These are phyloP conservation scores for Chrysoporthe deuterocubensis DNA, from an alignment of 2,329 filamentous ascomycete species.

Conservation along the genomic window DNA sequence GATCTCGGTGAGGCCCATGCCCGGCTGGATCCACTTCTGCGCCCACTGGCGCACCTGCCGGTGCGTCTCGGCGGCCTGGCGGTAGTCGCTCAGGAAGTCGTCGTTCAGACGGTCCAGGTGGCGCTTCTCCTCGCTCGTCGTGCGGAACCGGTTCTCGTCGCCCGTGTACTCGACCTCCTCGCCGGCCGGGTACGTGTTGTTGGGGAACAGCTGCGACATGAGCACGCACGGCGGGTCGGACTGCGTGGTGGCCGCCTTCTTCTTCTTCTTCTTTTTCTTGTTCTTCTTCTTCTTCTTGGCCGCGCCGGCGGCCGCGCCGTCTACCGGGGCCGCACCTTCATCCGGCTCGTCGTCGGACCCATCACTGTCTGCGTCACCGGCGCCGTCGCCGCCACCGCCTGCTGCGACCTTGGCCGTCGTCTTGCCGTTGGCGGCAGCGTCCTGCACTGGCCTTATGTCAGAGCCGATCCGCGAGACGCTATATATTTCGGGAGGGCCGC, in stretches of 20 bases:
- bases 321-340: slow-evolving; percentile 43
- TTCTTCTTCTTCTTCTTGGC: slow-evolving; percentile 84
- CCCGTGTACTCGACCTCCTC: slow-evolving; percentile 74
- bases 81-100: slow-evolving; percentile 78
- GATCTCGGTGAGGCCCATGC: slow-evolving; percentile 76
- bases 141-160: slow-evolving; percentile 77
- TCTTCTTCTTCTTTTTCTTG: slow-evolving; percentile 75
- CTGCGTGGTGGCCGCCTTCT: slow-evolving; percentile 68
- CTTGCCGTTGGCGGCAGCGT: slow-evolving; percentile 46
- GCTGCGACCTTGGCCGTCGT: slow-evolving; percentile 43
- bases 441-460: slow-evolving; percentile 41
- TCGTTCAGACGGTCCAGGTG: slow-evolving; percentile 80
- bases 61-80: slow-evolving; percentile 78
- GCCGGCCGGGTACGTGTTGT: slow-evolving; percentile 73
- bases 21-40: slow-evolving; percentile 78
- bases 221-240: slow-evolving; percentile 77
- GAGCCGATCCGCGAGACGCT: not conserved
- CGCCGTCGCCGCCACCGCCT: slow-evolving; percentile 44
- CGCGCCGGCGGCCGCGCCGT: slow-evolving; percentile 44
- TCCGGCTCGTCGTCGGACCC: slow-evolving; percentile 60
- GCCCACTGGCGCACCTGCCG: slow-evolving; percentile 82
- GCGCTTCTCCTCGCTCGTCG: slow-evolving; percentile 82
- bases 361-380: slow-evolving; percentile 44
- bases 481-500: slow-evolving; percentile 17
- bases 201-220: slow-evolving; percentile 74